A percentile compares a stretch with the other conserved stretches of the same genome.
Evolutionary conservation across 176 grass and related monocot species (phyloP).

Genomic region (Puccinellia tenuiflora): DNA sequence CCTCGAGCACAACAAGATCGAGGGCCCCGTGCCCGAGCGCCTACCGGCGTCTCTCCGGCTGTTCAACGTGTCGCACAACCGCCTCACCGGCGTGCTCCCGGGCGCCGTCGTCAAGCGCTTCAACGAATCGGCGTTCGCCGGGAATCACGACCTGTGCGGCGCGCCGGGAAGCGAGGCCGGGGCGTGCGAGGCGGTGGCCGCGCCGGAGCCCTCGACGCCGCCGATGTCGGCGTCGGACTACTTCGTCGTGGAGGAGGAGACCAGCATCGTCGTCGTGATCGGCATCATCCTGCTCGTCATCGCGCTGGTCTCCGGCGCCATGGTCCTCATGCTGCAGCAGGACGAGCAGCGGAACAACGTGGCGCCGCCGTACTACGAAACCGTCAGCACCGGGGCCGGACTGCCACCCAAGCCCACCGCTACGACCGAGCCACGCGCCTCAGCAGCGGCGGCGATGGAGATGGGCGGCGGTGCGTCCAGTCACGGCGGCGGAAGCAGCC

Average conservation of each 20-base stretch:
- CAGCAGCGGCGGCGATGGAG: background rate
- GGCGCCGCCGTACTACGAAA: slow-evolving; percentile 6
- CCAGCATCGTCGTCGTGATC: slow-evolving; percentile 30
- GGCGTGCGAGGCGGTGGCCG: background rate
- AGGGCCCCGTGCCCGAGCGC: slow-evolving; percentile 35
- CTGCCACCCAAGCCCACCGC: background rate
- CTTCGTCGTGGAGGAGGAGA: slow-evolving; percentile 27
- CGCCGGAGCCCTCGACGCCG: background rate
- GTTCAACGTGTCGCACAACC: slow-evolving; percentile 73
- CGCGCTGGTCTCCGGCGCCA: slow-evolving; percentile 24
- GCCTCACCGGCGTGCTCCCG: slow-evolving; percentile 43
- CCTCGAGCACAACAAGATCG: slow-evolving; percentile 59
- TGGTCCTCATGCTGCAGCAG: slow-evolving; percentile 30
- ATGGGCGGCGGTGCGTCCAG: too few species aligned
- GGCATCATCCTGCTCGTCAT: slow-evolving; percentile 49
- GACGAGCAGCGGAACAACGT: slow-evolving; percentile 11
- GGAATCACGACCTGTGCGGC: slow-evolving; percentile 55
- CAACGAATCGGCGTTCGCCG: slow-evolving; percentile 45
- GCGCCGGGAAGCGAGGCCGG: background rate
- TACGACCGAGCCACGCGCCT: background rate
- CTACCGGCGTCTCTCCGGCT: slow-evolving; percentile 36
- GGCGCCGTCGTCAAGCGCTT: slow-evolving; percentile 25
- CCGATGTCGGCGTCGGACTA: background rate
- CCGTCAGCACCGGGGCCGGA: background rate
- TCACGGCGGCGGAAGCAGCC: background rate